Conservation (phyloP, 371 early-diverging fungal genomes). For the Saksenaea oblongispora region DNA sequence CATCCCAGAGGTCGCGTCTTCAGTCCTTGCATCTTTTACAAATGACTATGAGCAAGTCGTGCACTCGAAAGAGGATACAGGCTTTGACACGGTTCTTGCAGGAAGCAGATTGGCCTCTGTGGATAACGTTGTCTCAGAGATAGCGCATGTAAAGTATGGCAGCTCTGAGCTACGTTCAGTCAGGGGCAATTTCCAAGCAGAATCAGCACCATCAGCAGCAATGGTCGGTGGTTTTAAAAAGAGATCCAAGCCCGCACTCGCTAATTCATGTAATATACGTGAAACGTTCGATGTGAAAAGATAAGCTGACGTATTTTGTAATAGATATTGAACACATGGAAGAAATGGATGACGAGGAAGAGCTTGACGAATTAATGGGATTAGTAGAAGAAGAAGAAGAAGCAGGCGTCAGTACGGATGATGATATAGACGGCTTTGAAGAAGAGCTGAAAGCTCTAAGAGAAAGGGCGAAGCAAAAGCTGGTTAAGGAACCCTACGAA, state of each 20-base stretch:
- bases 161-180: no score
- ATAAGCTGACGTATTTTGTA: no score
- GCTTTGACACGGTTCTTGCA: conserved; percentile 23
- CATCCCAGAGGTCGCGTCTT: conserved; percentile 25
- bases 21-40: conserved; percentile 31
- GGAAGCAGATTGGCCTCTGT: conserved; percentile 11
- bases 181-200: no score
- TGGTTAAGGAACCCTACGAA: conserved; percentile 20
- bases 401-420: conserved; percentile 11
- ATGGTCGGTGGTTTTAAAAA: no score
- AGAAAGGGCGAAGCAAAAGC: conserved; percentile 16
- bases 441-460: conserved; percentile 16
- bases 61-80: neutral
- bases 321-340: no score
- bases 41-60: conserved; percentile 20
- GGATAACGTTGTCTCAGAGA: neutral
- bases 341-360: no score
- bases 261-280: no score
- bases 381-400: conserved; percentile 14
- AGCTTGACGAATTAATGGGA: no score
- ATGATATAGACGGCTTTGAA: conserved; percentile 8
- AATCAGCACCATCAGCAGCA: no score
- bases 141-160: neutral
- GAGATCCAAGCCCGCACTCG: no score
- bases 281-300: no score